phyloP scores from a whole-genome alignment of 345 rosid genomes.

The Brassica nigra region DNA sequence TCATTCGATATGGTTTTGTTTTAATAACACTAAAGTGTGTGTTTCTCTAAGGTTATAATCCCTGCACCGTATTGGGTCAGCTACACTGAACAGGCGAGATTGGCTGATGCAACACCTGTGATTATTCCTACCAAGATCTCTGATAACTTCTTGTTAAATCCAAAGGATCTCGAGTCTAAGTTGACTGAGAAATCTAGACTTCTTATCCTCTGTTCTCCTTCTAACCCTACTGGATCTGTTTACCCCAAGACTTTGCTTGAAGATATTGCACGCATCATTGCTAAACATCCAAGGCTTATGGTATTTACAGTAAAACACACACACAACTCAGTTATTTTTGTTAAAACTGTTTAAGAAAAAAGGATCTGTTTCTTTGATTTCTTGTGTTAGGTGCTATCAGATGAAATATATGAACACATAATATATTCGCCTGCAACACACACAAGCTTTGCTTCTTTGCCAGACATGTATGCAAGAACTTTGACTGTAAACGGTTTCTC shows the following conservation, averaged over 20 bases:
- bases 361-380: slow-evolving; percentile 1
- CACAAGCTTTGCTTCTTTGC: slow-evolving; percentile 93
- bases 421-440: slow-evolving; percentile 91
- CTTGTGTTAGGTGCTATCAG: slow-evolving; percentile 74
- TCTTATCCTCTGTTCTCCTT: slow-evolving; percentile 89
- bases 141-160: slow-evolving; percentile 84
- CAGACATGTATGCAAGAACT: slow-evolving; percentile 93
- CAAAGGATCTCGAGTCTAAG: slow-evolving; percentile 71
- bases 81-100: slow-evolving; percentile 94
- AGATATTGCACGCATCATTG: slow-evolving; percentile 79
- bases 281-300: slow-evolving; percentile 97
- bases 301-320: slow-evolving; percentile 38
- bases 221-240: slow-evolving; percentile 99
- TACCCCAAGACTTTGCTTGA: slow-evolving; percentile 88
- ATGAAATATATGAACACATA: slow-evolving; percentile 97
- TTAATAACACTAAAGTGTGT: background rate
- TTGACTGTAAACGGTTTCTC: slow-evolving; percentile 95
- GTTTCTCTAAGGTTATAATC: slow-evolving; percentile 73
- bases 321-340: background rate
- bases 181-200: slow-evolving; percentile 85
- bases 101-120: slow-evolving; percentile 95
- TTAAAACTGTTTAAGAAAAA: too few relatives aligned
- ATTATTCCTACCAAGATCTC: slow-evolving; percentile 81
- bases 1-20: background rate
- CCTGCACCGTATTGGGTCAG: slow-evolving; percentile 98